Conservation (phyloP, 2,329 filamentous ascomycete genomes). For the Elsinoe arachidis region DNA sequence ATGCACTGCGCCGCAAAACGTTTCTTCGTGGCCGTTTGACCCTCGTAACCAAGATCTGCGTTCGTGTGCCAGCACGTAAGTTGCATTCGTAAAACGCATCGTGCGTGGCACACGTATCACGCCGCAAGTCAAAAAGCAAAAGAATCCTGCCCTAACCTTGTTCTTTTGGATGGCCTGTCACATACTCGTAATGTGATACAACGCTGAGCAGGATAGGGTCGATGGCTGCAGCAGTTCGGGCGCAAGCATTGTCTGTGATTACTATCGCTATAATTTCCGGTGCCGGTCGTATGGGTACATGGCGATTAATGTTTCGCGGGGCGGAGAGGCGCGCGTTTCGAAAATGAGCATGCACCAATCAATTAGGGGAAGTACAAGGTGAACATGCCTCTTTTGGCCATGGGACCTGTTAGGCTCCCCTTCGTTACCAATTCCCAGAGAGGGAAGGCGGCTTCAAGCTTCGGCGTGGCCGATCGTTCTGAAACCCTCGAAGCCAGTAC, state of each 20-base stretch:
- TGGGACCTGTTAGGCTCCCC: conserved; percentile 7
- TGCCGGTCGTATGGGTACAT: conserved; percentile 9
- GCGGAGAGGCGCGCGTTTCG: conserved; percentile 9
- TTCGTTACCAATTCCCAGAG: conserved; percentile 10
- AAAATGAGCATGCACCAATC: not conserved
- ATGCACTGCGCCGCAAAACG: conserved; percentile 1
- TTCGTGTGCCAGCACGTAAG: conserved; percentile 1
- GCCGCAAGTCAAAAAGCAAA: conserved; percentile 7
- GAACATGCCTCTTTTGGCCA: conserved; percentile 8
- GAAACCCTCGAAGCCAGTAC: conserved; percentile 13
- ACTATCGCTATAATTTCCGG: conserved; percentile 10
- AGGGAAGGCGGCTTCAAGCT: conserved; percentile 3
- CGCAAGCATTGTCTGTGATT: not conserved
- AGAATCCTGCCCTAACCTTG: conserved; percentile 1
- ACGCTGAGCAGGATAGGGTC: not conserved
- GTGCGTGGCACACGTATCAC: not conserved
- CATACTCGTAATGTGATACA: not conserved
- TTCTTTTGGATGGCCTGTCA: not conserved
- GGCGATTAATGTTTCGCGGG: not conserved
- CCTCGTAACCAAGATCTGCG: not conserved
- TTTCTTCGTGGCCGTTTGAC: not conserved
- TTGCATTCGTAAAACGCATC: conserved; percentile 2
- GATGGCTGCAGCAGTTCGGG: not conserved
- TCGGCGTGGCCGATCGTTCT: conserved; percentile 13
- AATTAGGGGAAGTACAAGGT: conserved; percentile 3